These are phyloP conservation scores for Tuber aestivum DNA, from an alignment of 495 filamentous ascomycete genomes.

Conservation along the genomic window DNA sequence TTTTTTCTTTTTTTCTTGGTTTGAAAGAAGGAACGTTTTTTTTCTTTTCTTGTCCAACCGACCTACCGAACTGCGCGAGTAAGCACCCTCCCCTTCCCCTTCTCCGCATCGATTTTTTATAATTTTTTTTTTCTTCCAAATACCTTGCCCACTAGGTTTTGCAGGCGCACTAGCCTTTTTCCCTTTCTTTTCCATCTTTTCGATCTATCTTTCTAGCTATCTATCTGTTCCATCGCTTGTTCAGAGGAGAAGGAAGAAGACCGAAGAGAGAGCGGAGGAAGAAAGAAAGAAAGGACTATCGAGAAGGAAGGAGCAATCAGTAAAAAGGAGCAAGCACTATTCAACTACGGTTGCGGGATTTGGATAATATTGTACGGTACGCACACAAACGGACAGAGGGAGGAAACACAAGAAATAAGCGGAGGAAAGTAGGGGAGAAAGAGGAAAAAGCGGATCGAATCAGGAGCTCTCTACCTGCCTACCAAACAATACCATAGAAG, in stretches of 20 bases:
- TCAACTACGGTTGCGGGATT: neutral
- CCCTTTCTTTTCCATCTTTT: conserved; percentile 12
- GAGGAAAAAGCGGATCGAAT: conserved; percentile 7
- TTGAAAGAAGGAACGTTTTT: conserved; percentile 2
- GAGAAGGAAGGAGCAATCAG: conserved; percentile 17
- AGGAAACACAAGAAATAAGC: conserved; percentile 5
- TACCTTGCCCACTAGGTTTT: conserved; percentile 7
- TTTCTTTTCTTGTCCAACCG: conserved; percentile 3
- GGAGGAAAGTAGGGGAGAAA: conserved; percentile 14
- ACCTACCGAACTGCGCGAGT: neutral
- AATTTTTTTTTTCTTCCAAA: conserved; percentile 24
- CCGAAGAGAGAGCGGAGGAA: no score
- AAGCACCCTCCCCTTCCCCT: neutral
- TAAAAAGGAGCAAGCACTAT: conserved; percentile 9
- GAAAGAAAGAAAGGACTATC: conserved; percentile 15
- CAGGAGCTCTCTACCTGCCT: conserved; percentile 20
- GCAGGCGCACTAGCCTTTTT: conserved; percentile 5
- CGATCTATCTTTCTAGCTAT: conserved; percentile 20
- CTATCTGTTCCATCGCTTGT: conserved; percentile 32
- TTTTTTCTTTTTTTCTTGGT: conserved; percentile 25
- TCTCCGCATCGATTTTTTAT: conserved; percentile 14
- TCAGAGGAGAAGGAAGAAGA: neutral
- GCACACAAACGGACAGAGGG: neutral
- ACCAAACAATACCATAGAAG: conserved; percentile 6
- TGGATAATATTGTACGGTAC: conserved; percentile 1